Base-by-base conservation (phyloP, 805 yeast species). In the Yueomyces sp. region DNA sequence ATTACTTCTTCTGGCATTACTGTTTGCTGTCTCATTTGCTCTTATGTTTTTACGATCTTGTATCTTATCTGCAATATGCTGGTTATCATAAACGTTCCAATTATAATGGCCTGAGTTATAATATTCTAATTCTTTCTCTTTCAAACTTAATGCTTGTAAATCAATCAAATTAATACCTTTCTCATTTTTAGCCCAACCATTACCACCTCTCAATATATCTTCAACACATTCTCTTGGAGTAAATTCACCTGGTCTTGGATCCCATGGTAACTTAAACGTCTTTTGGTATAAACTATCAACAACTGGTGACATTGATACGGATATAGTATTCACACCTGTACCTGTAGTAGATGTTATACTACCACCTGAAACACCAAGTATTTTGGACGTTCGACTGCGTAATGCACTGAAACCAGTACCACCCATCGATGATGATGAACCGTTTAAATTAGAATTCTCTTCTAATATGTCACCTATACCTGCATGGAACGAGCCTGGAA, bases 101-200 rank as follows among this genome's bases (percentile, higher is more conserved):
- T 2, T 19, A 38, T 34, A 33, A 19, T 30, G 3, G 4, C 29
- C 19, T 4, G 39, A 26, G 1, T 32, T 11, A 36, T 54, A 52
- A 41, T 53, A 51, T 33, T 50, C 54, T 9, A 40, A 37, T 41
- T 57, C 64, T 42, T 54, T 26, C 40, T 59, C 62, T 59, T 45
- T 45, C 45, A 92, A 69, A 57, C 88, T 85, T 67, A 92, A 90
- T 30, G 74, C 69, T 42, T 92, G 83, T 57, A 92, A 45, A 46
- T 60, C 65, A 28, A 60, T 55, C 29, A 60, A 38, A 39, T 52
- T 54, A n/a, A 57, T 48, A n/a, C 65, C 65, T 31, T 59, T 60
- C 41, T 62, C 66, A 45, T 61, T 60, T 43, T 56, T 60, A 28
- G 72, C 74, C 80, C 80, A 79, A 2, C 86, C 92, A 42, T 75